Conservation (phyloP, 345 rosid genomes). For the Syzygium oleosum region DNA sequence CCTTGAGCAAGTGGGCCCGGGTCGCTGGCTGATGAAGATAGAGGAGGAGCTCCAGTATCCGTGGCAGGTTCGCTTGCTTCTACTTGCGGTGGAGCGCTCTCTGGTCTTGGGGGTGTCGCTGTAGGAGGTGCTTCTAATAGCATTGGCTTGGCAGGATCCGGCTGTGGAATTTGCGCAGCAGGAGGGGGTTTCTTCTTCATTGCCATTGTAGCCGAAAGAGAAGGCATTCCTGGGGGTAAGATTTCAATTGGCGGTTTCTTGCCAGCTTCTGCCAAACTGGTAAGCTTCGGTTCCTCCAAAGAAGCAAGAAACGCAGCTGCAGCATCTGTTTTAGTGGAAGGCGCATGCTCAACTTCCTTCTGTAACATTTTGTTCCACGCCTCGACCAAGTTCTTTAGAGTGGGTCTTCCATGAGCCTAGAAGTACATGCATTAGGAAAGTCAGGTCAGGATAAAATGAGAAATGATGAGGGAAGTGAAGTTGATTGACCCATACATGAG, state of each 20-base stretch:
- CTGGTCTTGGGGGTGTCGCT: slow-evolving; percentile 13
- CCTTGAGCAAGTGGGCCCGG: slow-evolving; percentile 17
- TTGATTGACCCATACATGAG: slow-evolving; percentile 57
- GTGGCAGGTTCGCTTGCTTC: slow-evolving; percentile 29
- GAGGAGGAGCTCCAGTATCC: slow-evolving; percentile 22
- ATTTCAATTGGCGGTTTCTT: slow-evolving; percentile 84
- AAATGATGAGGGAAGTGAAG: not conserved
- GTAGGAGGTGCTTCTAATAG: slow-evolving; percentile 53
- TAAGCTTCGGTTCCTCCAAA: slow-evolving; percentile 79
- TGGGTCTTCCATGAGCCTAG: slow-evolving; percentile 96
- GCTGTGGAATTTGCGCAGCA: slow-evolving; percentile 35
- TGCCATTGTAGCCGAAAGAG: slow-evolving; percentile 63
- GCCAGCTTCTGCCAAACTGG: slow-evolving; percentile 79
- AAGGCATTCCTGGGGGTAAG: slow-evolving; percentile 91
- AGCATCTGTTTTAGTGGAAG: slow-evolving; percentile 79
- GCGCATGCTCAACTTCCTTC: slow-evolving; percentile 73
- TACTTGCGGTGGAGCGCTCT: slow-evolving; percentile 13
- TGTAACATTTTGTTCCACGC: slow-evolving; percentile 87
- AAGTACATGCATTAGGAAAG: slow-evolving; percentile 11
- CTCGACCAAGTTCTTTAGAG: slow-evolving; percentile 78
- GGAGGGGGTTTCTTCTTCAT: slow-evolving; percentile 60
- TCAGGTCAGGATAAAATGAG: not conserved
- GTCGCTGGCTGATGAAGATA: slow-evolving; percentile 14
- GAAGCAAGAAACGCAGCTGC: slow-evolving; percentile 90
- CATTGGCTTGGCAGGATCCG: slow-evolving; percentile 48